Percentiles rank a stretch among this genome's conserved stretches.
Conservation (phyloP, 2,329 filamentous ascomycete genomes). For the Trichophaea hybrida region DNA sequence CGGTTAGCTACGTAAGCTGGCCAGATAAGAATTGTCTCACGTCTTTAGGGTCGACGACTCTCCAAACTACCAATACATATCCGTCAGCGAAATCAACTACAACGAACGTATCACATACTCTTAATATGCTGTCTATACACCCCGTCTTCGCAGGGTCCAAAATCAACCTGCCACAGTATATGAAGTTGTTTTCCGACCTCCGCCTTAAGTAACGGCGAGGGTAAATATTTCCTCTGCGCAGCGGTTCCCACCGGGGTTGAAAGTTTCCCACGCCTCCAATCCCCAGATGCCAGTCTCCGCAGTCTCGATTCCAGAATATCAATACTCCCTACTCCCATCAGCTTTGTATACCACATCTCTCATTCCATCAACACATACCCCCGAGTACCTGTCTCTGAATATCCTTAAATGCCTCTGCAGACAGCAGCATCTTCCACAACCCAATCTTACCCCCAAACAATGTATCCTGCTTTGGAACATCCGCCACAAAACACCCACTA, state of each 20-base stretch:
- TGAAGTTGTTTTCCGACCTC: constrained; percentile 15
- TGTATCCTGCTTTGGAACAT: neutral
- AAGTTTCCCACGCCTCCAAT: constrained; percentile 8
- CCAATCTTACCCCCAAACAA: constrained; percentile 14
- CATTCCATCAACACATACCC: neutral
- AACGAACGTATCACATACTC: neutral
- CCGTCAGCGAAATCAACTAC: neutral
- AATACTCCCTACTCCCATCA: neutral
- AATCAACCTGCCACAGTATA: constrained; percentile 21
- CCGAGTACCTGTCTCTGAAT: constrained; percentile 2
- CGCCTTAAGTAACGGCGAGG: constrained; percentile 3
- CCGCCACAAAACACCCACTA: neutral
- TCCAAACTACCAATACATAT: constrained; percentile 1
- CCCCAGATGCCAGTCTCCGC: constrained; percentile 13
- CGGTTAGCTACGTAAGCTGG: neutral
- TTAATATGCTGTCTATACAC: constrained; percentile 14
- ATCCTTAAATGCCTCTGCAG: constrained; percentile 14
- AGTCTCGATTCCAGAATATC: constrained; percentile 11
- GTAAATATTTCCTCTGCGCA: neutral
- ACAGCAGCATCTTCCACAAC: constrained; percentile 17
- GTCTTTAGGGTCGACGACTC: neutral
- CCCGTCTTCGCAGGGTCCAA: constrained; percentile 13
- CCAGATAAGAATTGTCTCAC: neutral
- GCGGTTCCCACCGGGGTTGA: neutral
- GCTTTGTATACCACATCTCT: neutral